Conservation (phyloP, 805 yeast species). For the Suhomyces xylopsoci region DNA sequence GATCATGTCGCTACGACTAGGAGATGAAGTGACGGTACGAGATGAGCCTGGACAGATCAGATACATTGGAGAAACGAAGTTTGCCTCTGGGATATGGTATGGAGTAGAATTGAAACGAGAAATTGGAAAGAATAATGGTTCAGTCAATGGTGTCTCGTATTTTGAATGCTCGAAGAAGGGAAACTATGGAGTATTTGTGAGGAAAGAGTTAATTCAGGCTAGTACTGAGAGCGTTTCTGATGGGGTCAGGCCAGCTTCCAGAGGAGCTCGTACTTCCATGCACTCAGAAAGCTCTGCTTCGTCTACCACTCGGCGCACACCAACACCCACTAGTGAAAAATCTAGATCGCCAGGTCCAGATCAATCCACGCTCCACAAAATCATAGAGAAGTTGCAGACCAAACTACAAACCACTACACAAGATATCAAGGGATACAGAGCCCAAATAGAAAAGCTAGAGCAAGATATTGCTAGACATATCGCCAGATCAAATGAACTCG, state of each 20-base stretch:
- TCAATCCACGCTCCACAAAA: constrained; percentile 10
- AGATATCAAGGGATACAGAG: constrained; percentile 21
- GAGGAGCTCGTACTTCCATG: neutral
- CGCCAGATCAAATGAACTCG: constrained; percentile 10
- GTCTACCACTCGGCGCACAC: neutral
- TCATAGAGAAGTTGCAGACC: constrained; percentile 44
- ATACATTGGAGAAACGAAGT: constrained; percentile 52
- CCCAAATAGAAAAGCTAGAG: constrained; percentile 15
- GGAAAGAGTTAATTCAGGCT: constrained; percentile 29
- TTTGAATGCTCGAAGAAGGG: constrained; percentile 35
- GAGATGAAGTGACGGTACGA: constrained; percentile 33
- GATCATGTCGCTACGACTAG: constrained; percentile 11
- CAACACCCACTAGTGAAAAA: neutral
- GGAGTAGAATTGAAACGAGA: constrained; percentile 45
- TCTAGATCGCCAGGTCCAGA: constrained; percentile 1
- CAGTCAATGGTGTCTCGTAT: constrained; percentile 42
- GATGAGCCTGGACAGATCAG: constrained; percentile 46
- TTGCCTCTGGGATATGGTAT: constrained; percentile 57
- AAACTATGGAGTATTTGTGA: constrained; percentile 48
- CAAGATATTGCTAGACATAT: constrained; percentile 7
- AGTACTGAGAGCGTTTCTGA: neutral
- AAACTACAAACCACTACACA: constrained; percentile 38
- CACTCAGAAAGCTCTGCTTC: neutral
- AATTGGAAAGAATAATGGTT: constrained; percentile 49
- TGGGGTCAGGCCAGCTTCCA: neutral